phyloP scores from a whole-genome alignment of 306 rosid genomes.

The Trifolium dubium region DNA sequence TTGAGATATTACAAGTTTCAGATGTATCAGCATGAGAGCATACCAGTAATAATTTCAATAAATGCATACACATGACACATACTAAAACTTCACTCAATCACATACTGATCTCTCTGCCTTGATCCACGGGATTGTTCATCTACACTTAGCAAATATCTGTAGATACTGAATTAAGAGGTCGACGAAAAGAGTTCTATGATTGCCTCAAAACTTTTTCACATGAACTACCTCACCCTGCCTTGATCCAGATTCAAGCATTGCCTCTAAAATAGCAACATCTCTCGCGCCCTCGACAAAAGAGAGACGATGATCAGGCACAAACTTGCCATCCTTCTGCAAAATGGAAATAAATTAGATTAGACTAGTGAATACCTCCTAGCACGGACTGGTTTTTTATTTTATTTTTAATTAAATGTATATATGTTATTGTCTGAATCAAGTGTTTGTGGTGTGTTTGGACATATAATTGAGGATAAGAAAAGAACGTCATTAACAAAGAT shows the following conservation, averaged over 20 bases:
- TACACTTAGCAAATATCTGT: slow-evolving; percentile 14
- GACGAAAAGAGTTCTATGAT: slow-evolving; percentile 27
- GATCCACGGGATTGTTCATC: slow-evolving; percentile 30
- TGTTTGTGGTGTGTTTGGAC: slow-evolving; percentile 29
- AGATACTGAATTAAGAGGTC: slow-evolving; percentile 21
- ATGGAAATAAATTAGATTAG: slow-evolving; percentile 40
- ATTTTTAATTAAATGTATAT: not conserved
- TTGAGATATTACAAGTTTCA: slow-evolving; percentile 4
- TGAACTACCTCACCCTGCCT: slow-evolving; percentile 70
- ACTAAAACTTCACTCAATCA: slow-evolving; percentile 26
- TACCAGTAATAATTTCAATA: slow-evolving; percentile 24
- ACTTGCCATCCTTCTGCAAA: slow-evolving; percentile 57
- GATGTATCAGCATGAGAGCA: slow-evolving; percentile 9
- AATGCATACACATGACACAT: slow-evolving; percentile 33
- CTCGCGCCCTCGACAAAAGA: slow-evolving; percentile 89
- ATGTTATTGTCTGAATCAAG: slow-evolving; percentile 28
- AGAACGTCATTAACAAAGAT: slow-evolving; percentile 18
- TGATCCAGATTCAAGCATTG: slow-evolving; percentile 92
- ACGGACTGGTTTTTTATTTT: not conserved
- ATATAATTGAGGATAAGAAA: slow-evolving; percentile 31
- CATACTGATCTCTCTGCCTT: slow-evolving; percentile 9
- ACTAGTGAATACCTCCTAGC: slow-evolving; percentile 15
- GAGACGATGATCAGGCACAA: slow-evolving; percentile 72
- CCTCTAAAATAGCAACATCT: slow-evolving; percentile 90
- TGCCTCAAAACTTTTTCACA: slow-evolving; percentile 70